These are phyloP conservation scores for Colletotrichum sp. DNA, from an alignment of 2,329 filamentous ascomycete species.

Conservation along the genomic window DNA sequence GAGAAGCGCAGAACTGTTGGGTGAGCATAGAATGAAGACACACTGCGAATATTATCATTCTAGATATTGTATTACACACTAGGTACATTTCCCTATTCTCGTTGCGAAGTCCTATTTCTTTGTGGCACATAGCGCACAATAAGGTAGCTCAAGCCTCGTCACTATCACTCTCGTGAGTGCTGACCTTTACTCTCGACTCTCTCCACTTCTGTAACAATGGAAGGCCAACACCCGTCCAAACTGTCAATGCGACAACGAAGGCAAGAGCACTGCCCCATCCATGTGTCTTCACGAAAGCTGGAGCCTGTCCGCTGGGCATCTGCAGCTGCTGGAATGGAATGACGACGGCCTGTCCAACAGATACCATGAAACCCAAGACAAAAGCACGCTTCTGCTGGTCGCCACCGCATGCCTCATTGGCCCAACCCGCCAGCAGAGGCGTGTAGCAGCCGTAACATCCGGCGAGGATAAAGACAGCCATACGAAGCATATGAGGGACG, in stretches of 20 bases:
- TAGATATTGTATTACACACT: not conserved
- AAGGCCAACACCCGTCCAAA: conserved; percentile 37
- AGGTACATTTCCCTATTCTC: not conserved
- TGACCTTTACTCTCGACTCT: conserved; percentile 8
- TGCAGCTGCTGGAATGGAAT: conserved; percentile 45
- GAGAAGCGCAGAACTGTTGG: not conserved
- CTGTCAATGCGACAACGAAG: conserved; percentile 35
- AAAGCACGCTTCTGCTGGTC: conserved; percentile 49
- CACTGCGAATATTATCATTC: accelerated
- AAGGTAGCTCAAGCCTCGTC: not conserved
- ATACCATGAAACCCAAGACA: conserved; percentile 41
- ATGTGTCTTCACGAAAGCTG: conserved; percentile 37
- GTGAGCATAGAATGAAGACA: not conserved
- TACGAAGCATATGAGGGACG: conserved; percentile 38
- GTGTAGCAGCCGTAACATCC: conserved; percentile 48
- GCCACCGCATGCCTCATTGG: conserved; percentile 43
- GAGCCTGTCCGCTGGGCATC: conserved; percentile 40
- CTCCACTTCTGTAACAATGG: conserved; percentile 28
- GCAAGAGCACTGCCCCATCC: conserved; percentile 38
- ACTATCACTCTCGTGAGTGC: conserved; percentile 4
- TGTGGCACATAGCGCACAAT: not conserved
- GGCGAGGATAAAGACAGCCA: conserved; percentile 43
- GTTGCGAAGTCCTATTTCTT: not conserved
- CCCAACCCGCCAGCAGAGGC: conserved; percentile 44
- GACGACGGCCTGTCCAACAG: conserved; percentile 39